phyloP scores from a whole-genome alignment of 2,329 filamentous ascomycete species.

The Scleromitrula shiraiana region DNA sequence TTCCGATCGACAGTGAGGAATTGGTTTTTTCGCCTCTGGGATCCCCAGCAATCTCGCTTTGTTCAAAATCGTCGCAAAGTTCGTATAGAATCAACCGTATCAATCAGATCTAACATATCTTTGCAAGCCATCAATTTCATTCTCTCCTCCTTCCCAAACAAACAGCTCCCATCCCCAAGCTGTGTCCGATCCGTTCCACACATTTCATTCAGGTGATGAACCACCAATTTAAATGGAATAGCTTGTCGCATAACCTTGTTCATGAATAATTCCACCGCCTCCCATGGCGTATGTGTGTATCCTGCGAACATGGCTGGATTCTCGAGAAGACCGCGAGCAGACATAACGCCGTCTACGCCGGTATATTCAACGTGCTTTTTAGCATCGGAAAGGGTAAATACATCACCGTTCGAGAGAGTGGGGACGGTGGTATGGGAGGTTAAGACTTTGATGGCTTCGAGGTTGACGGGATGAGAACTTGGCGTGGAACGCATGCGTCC shows the following conservation, averaged over 20 bases:
- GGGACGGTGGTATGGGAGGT: conserved; percentile 46
- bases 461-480: conserved; percentile 52
- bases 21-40: too few species aligned
- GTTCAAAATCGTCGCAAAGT: conserved; percentile 9
- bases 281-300: conserved; percentile 49
- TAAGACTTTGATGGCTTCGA: conserved; percentile 46
- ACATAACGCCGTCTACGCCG: conserved; percentile 57
- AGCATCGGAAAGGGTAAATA: conserved; percentile 44
- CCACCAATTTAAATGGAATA: conserved; percentile 53
- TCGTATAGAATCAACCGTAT: conserved; percentile 49
- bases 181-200: conserved; percentile 47
- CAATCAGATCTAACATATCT: conserved; percentile 50
- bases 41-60: too few species aligned
- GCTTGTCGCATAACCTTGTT: conserved; percentile 47
- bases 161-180: conserved; percentile 41
- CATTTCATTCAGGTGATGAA: conserved; percentile 64
- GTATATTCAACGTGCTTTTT: conserved; percentile 30
- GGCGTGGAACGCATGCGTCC: conserved; percentile 55
- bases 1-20: too few species aligned
- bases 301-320: conserved; percentile 58
- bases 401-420: conserved; percentile 60
- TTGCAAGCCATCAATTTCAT: conserved; percentile 39
- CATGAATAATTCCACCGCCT: conserved; percentile 56
- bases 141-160: conserved; percentile 48
- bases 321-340: conserved; percentile 57